Base-by-base conservation (phyloP, 257 asterid genomes). In the Nicotiana attenuata region DNA sequence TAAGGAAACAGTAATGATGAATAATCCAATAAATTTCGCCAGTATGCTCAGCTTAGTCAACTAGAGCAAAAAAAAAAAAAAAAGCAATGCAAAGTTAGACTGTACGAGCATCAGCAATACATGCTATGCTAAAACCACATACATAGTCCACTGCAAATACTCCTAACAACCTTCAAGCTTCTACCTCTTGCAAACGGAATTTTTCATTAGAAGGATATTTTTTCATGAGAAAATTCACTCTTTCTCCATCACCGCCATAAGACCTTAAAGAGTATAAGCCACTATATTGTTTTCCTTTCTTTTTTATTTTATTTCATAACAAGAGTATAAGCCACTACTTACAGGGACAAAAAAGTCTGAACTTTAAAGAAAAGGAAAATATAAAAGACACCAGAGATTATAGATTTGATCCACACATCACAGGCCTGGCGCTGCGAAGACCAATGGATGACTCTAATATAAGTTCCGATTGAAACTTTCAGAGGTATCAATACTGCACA, bases 91-190 rank as follows among this genome's bases (percentile, higher is more conserved):
- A 20, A 41, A 47, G 61, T 50, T 75, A 16, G 31, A 41, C n/a
- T 75, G 80, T 75, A 75, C 63, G 17, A 75, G 63, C 80, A 75
- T 60, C 52, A 50, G 80, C 45, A 75, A 26, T 50, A 75, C 63
- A 50, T 14, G 61, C 63, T 75, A 75, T 75, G 45, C 17, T 29
- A 50, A 26, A 19, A 22, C 15, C 80, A 24, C 56, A 75, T 75
- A 50, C 80, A 75, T 7, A 75, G 45, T 26, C 63, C 26, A 75
- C 64, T 75, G 63, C 45, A 50, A 47, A 28, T 47, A 24, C 80
- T 3, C 38, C 22, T 45, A 45, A 45, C 60, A 38, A 50, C 63
- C 80, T 15, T 50, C 15, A 24, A 26, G 41, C 35, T 50, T 75
- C 78, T 75, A 50, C 63, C 8, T 50, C 80, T 75, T 24, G 80